Percentiles rank a stretch among this genome's conserved stretches.
Evolutionary conservation across 495 filamentous ascomycete genomes (phyloP).

Genomic region (Penicillium chermesinum): DNA sequence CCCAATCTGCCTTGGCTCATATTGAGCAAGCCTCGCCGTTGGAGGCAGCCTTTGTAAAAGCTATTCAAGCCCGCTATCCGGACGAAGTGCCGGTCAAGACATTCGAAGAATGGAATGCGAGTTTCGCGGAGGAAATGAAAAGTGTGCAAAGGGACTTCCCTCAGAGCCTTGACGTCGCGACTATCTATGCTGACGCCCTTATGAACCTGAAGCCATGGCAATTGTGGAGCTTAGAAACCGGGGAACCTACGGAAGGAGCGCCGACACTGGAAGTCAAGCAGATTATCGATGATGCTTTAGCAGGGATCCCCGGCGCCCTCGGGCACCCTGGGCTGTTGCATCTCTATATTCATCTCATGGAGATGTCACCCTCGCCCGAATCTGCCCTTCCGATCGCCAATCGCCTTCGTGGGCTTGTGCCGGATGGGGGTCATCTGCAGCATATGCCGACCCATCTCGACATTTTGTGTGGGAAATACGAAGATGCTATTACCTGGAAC

Average conservation of each 20-base stretch:
- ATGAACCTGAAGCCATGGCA: constrained; percentile 64
- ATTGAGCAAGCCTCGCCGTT: constrained; percentile 25
- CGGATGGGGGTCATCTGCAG: constrained; percentile 57
- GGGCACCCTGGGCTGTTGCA: constrained; percentile 58
- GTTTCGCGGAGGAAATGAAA: constrained; percentile 57
- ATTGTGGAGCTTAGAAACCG: constrained; percentile 56
- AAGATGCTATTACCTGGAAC: constrained; percentile 53
- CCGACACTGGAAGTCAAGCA: constrained; percentile 54
- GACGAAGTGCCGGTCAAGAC: constrained; percentile 28
- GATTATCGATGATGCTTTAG: constrained; percentile 50
- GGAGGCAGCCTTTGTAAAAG: constrained; percentile 53
- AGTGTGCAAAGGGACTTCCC: constrained; percentile 45
- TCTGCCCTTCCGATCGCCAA: constrained; percentile 49
- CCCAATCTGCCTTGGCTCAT: constrained; percentile 31
- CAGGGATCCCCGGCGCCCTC: constrained; percentile 19
- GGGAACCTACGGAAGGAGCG: constrained; percentile 49
- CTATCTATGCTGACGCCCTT: constrained; percentile 56
- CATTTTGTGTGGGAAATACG: constrained; percentile 58
- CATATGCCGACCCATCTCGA: constrained; percentile 69
- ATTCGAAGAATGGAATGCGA: constrained; percentile 43
- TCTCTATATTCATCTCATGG: constrained; percentile 64
- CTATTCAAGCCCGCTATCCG: constrained; percentile 52
- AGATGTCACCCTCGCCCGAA: constrained; percentile 61
- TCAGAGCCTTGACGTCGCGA: constrained; percentile 53
- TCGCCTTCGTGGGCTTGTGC: constrained; percentile 53